Conservation (phyloP, 495 filamentous ascomycete genomes). For the Annulohypoxylon moriforme region DNA sequence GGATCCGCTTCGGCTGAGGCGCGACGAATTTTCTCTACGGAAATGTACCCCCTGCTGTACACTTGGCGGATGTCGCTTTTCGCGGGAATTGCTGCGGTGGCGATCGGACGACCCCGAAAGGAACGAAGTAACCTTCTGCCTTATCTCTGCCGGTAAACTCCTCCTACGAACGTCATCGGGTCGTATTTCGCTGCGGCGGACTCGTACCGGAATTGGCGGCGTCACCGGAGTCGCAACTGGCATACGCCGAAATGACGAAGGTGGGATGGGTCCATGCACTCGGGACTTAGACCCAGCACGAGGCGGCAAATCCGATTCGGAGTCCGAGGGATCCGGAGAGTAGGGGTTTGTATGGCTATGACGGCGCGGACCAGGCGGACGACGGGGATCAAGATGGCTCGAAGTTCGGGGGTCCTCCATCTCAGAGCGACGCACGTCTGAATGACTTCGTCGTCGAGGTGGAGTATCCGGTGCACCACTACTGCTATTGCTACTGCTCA, state of each 20-base stretch:
- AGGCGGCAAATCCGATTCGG: slow-evolving; percentile 40
- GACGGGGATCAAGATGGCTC: slow-evolving; percentile 43
- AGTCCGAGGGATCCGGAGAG: slow-evolving; percentile 30
- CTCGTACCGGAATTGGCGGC: slow-evolving; percentile 29
- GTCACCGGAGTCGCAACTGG: slow-evolving; percentile 35
- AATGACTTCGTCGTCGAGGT: slow-evolving; percentile 44
- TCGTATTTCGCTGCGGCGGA: slow-evolving; percentile 41
- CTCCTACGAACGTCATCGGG: slow-evolving; percentile 42
- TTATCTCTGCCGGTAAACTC: slow-evolving; percentile 45
- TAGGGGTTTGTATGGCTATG: slow-evolving; percentile 48
- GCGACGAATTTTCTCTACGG: slow-evolving; percentile 38
- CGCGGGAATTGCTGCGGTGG: slow-evolving; percentile 46
- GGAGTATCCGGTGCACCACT: slow-evolving; percentile 42
- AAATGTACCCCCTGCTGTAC: slow-evolving; percentile 30
- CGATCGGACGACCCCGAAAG: slow-evolving; percentile 41
- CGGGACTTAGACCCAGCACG: slow-evolving; percentile 31
- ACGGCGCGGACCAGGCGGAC: slow-evolving; percentile 36
- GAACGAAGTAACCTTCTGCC: slow-evolving; percentile 45
- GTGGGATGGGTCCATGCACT: slow-evolving; percentile 32
- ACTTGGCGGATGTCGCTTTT: slow-evolving; percentile 21
- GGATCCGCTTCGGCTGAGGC: slow-evolving; percentile 46
- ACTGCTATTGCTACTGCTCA: slow-evolving; percentile 33
- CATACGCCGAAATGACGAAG: slow-evolving; percentile 44
- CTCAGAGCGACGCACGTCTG: slow-evolving; percentile 43
- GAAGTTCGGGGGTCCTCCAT: slow-evolving; percentile 35